phyloP scores from a whole-genome alignment of 805 yeast genomes.

The Barnettozyma pratensis region DNA sequence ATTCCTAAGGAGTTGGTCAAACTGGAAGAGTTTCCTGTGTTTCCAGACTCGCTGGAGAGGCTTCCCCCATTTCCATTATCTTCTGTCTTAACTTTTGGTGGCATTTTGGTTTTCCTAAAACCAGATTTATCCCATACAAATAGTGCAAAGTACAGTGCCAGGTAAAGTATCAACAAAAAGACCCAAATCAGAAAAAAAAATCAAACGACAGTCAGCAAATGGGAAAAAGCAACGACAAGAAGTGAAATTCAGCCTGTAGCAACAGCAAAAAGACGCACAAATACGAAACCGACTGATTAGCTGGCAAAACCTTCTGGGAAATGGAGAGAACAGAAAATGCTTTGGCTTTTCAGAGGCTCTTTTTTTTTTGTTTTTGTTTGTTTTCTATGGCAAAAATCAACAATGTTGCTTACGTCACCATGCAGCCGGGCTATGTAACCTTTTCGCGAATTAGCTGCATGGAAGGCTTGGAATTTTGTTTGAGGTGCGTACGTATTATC shows the following conservation, averaged over 20 bases:
- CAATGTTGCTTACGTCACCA: background rate
- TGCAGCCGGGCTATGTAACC: background rate
- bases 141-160: background rate
- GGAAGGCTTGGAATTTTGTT: no score
- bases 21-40: background rate
- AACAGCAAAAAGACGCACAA: no score
- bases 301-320: no score
- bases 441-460: no score
- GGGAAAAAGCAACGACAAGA: no score
- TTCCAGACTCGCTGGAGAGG: background rate
- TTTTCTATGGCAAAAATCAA: background rate
- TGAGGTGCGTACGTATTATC: no score
- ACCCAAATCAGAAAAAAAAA: background rate
- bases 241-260: no score
- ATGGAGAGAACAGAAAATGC: no score
- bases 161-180: background rate
- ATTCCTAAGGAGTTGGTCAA: slow-evolving; percentile 16
- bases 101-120: slow-evolving; percentile 6
- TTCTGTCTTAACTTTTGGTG: slow-evolving; percentile 15
- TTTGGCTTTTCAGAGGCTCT: background rate
- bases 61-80: background rate
- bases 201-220: background rate
- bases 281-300: no score
- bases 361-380: background rate
- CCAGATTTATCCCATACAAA: background rate